Evolutionary conservation across 2,329 filamentous ascomycete genomes (phyloP).

Genomic region (Camptophora hylomeconis): DNA sequence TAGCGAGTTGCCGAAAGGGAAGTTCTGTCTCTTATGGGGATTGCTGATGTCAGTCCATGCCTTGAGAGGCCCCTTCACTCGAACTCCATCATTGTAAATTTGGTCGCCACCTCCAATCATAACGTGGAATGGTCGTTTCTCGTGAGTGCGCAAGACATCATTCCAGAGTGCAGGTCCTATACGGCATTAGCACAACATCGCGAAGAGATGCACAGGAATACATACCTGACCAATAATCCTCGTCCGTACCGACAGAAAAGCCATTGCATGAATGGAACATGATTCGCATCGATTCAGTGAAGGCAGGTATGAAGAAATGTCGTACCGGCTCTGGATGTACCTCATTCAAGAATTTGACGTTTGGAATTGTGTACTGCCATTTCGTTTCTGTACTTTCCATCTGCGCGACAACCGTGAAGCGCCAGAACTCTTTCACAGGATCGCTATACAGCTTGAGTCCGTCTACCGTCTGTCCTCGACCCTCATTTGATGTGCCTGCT

Average conservation of each 20-base stretch:
- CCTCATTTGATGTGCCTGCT: conserved; percentile 22
- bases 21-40: conserved; percentile 46
- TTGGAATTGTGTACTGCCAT: conserved; percentile 66
- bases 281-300: conserved; percentile 52
- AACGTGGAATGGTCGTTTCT: conserved; percentile 47
- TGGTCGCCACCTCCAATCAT: conserved; percentile 90
- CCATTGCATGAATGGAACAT: conserved; percentile 60
- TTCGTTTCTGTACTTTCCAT: conserved; percentile 59
- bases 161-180: conserved; percentile 49
- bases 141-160: conserved; percentile 49
- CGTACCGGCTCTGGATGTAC: conserved; percentile 39
- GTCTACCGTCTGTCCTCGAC: conserved; percentile 18
- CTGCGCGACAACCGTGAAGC: conserved; percentile 46
- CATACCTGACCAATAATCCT: conserved; percentile 41
- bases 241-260: conserved; percentile 53
- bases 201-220: not conserved
- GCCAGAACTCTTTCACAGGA: conserved; percentile 44
- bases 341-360: conserved; percentile 47
- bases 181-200: not conserved
- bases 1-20: conserved; percentile 52
- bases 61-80: conserved; percentile 68
- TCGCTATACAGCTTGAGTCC: conserved; percentile 50
- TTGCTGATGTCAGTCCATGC: conserved; percentile 49
- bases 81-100: conserved; percentile 63
- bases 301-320: conserved; percentile 45